A percentile compares a stretch with the other conserved stretches of the same genome.
Conservation (phyloP, 169 alveolate species). For the Plasmodium adleri region DNA sequence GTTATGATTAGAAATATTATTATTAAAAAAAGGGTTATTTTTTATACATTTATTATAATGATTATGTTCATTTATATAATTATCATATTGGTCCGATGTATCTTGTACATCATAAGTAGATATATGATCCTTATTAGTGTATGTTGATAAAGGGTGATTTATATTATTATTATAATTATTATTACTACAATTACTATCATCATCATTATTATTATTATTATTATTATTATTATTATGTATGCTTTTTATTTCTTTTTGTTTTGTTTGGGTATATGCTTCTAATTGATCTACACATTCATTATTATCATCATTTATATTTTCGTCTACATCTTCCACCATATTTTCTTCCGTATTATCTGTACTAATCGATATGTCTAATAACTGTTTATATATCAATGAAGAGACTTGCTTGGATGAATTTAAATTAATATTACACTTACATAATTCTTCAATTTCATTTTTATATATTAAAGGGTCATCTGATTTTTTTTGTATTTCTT, state of each 20-base stretch:
- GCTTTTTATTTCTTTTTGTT: neutral
- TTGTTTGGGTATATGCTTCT: neutral
- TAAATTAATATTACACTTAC: slow-evolving; percentile 54
- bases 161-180: neutral
- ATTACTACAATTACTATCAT: neutral
- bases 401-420: slow-evolving; percentile 77
- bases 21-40: neutral
- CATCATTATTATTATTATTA: neutral
- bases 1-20: neutral
- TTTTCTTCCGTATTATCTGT: neutral
- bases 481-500: slow-evolving; percentile 54
- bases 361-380: slow-evolving; percentile 4
- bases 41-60: too few relatives aligned
- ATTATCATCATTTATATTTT: neutral
- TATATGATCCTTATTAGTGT: too few relatives aligned
- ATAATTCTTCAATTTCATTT: slow-evolving; percentile 53
- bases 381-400: slow-evolving; percentile 23
- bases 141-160: neutral
- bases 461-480: slow-evolving; percentile 53
- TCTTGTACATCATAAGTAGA: too few relatives aligned
- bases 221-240: neutral
- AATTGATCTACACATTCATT: too few relatives aligned
- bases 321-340: neutral
- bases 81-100: too few relatives aligned
- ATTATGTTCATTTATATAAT: too few relatives aligned